Evolutionary conservation across 1,284 basidiomycete species (phyloP).

Genomic region (Trichosporon sp.): DNA sequence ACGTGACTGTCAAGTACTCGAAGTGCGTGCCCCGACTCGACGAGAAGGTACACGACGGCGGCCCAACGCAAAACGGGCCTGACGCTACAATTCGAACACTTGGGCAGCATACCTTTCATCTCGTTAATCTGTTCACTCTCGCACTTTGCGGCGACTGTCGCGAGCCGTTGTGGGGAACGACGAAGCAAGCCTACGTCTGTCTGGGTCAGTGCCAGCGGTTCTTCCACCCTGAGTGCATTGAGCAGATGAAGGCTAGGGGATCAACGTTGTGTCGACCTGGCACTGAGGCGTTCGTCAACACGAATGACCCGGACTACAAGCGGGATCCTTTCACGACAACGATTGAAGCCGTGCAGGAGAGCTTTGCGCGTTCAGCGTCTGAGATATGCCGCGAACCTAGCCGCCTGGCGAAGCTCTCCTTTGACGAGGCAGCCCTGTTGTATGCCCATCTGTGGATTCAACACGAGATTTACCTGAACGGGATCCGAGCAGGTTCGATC

Average conservation of each 20-base stretch:
- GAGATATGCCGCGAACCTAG: constrained; percentile 26
- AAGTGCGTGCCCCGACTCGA: constrained; percentile 25
- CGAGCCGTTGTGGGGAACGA: constrained; percentile 66
- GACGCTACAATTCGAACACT: constrained; percentile 19
- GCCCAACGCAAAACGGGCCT: constrained; percentile 1
- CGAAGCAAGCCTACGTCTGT: constrained; percentile 63
- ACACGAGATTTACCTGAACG: constrained; percentile 61
- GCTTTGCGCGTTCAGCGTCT: constrained; percentile 57
- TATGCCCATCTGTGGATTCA: constrained; percentile 62
- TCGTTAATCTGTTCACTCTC: constrained; percentile 66
- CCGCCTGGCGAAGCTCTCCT: constrained; percentile 54
- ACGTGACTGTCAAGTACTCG: constrained; percentile 29
- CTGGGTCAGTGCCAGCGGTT: constrained; percentile 58
- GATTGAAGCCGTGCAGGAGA: constrained; percentile 54
- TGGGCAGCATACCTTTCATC: constrained; percentile 33
- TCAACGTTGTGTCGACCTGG: constrained; percentile 41
- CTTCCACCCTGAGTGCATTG: constrained; percentile 57
- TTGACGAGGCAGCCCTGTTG: constrained; percentile 65
- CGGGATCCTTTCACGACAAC: constrained; percentile 57
- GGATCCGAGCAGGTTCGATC: constrained; percentile 60
- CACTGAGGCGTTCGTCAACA: constrained; percentile 36
- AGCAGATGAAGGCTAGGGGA: constrained; percentile 35
- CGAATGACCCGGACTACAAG: constrained; percentile 7
- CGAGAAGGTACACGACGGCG: constrained; percentile 26
- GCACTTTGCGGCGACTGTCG: constrained; percentile 64